phyloP scores from a whole-genome alignment of 345 rosid genomes.

The Citrus sp. region DNA sequence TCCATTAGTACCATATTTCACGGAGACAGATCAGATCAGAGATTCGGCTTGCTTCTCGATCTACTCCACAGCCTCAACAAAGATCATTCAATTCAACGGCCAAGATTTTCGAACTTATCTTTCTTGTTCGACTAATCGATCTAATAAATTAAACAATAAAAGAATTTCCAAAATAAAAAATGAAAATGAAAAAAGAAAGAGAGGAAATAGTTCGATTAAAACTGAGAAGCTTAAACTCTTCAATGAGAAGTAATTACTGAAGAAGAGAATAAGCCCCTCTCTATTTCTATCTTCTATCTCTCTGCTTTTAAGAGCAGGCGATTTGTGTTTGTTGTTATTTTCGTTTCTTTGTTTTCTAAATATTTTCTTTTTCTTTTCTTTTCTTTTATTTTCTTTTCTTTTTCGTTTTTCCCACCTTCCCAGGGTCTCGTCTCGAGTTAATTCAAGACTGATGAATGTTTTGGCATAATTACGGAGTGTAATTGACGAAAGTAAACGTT shows the following conservation, averaged over 20 bases:
- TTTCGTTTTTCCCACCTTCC: conserved; percentile 1
- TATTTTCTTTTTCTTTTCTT: conserved; percentile 10
- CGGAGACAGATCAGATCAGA: conserved; percentile 37
- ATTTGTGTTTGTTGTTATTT: background rate
- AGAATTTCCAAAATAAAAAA: conserved; percentile 9
- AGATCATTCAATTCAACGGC: conserved; percentile 29
- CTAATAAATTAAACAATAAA: conserved; percentile 11
- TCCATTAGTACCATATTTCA: conserved; percentile 33
- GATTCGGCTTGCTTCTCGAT: conserved; percentile 41
- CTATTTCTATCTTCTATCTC: conserved; percentile 1
- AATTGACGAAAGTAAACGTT: conserved; percentile 20
- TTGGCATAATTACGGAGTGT: conserved; percentile 19
- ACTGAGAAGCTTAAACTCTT: conserved; percentile 46
- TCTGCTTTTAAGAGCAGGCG: conserved; percentile 15
- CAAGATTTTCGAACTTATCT: background rate
- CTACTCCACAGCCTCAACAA: conserved; percentile 28
- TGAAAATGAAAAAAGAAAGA: background rate
- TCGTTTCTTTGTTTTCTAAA: background rate
- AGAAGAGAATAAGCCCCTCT: conserved; percentile 44
- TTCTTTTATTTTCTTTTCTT: too few relatives aligned
- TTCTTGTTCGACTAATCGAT: conserved; percentile 5
- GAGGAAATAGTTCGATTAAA: background rate
- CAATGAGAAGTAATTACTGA: conserved; percentile 25
- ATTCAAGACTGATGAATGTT: background rate
- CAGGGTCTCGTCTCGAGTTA: conserved; percentile 7